phyloP scores from a whole-genome alignment of 1,284 basidiomycete species.

The Trichosporon asahii region DNA sequence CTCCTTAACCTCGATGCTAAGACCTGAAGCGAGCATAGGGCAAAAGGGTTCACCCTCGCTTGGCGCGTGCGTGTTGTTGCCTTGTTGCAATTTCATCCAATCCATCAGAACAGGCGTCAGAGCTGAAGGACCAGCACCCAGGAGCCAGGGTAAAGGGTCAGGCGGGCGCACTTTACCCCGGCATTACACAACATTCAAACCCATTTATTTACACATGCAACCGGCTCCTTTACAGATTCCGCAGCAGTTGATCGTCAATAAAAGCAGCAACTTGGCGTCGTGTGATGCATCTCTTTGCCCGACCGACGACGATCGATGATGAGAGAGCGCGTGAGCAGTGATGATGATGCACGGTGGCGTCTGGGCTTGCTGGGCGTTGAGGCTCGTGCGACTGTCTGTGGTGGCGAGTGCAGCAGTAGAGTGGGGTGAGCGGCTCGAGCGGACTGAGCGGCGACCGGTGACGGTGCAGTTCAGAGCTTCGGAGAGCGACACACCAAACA shows the following conservation, averaged over 20 bases:
- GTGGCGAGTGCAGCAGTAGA: no score
- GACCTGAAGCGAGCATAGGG: background rate
- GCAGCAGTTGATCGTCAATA: background rate
- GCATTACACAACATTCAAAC: background rate
- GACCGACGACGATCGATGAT: no score
- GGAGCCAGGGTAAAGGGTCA: no score
- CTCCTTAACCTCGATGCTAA: no score
- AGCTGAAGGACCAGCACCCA: no score
- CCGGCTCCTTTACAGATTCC: background rate
- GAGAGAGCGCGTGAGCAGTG: no score
- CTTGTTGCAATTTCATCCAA: no score
- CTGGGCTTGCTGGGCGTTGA: no score
- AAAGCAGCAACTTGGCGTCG: no score
- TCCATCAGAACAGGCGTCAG: background rate
- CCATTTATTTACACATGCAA: background rate
- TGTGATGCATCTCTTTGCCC: no score
- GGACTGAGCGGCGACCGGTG: background rate
- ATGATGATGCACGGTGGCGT: background rate
- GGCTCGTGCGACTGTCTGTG: no score
- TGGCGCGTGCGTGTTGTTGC: background rate
- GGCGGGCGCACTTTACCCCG: constrained; percentile 1
- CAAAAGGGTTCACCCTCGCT: background rate
- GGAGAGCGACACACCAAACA: background rate
- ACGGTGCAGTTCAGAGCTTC: background rate
- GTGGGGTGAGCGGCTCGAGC: background rate